Conservation (phyloP, 1,139 yeast species). For the Pichia sp. region DNA sequence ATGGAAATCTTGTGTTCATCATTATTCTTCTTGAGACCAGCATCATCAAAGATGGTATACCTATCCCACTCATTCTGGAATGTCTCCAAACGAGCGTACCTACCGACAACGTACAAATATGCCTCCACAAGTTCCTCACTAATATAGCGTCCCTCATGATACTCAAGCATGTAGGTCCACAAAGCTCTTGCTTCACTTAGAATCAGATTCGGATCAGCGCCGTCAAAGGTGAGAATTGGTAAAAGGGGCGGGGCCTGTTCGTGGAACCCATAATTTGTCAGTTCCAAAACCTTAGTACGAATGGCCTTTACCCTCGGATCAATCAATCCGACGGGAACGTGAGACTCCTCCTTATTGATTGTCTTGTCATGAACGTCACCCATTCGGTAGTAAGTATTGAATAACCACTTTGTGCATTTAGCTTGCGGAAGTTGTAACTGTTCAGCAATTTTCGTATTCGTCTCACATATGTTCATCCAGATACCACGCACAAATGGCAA, state of each 20-base stretch:
- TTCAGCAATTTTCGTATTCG: constrained; percentile 19
- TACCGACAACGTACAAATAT: constrained; percentile 48
- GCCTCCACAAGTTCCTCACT: constrained; percentile 39
- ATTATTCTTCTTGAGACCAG: not conserved
- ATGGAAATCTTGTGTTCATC: constrained; percentile 13
- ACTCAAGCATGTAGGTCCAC: constrained; percentile 48
- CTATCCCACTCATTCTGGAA: constrained; percentile 45
- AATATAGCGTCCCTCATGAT: constrained; percentile 35
- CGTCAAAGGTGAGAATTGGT: constrained; percentile 39
- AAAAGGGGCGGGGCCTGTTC: constrained; percentile 52
- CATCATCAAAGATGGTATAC: constrained; percentile 36
- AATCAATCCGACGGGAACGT: constrained; percentile 29
- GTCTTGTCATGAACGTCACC: constrained; percentile 13
- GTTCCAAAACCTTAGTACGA: constrained; percentile 21
- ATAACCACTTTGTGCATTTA: constrained; percentile 44
- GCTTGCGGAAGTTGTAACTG: constrained; percentile 29
- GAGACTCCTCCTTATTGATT: constrained; percentile 2
- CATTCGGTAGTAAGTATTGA: constrained; percentile 46
- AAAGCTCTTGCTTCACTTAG: constrained; percentile 75
- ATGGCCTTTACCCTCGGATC: constrained; percentile 26
- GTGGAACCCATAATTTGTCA: constrained; percentile 23
- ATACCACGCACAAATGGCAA: constrained; percentile 66
- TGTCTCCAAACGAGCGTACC: constrained; percentile 38
- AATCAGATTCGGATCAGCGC: constrained; percentile 35
- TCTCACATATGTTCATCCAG: constrained; percentile 31